These are phyloP conservation scores for Hyparrhenia diplandra DNA, from an alignment of 176 grass and related monocot species.

Conservation along the genomic window DNA sequence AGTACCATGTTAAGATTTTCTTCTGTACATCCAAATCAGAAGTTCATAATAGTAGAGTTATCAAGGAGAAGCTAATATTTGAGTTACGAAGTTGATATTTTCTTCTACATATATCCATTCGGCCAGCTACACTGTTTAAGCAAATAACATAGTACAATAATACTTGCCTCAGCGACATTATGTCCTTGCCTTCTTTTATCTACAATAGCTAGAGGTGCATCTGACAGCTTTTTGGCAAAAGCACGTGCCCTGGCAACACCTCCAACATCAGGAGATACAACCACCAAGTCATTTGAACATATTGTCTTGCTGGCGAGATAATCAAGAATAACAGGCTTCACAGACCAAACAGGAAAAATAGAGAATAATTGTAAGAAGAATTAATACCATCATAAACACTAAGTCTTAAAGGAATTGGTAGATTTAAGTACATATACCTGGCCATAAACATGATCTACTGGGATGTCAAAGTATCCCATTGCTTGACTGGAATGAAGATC, in stretches of 20 bases:
- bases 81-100: neutral
- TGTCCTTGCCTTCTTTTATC: slow-evolving; percentile 98
- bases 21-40: slow-evolving; percentile 5
- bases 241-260: slow-evolving; percentile 90
- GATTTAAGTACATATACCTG: slow-evolving; percentile 58
- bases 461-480: slow-evolving; percentile 98
- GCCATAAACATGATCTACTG: slow-evolving; percentile 97
- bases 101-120: neutral
- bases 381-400: slow-evolving; percentile 12
- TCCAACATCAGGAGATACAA: slow-evolving; percentile 95
- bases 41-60: neutral
- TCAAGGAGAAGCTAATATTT: neutral
- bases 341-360: slow-evolving; percentile 21
- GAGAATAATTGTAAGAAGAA: neutral
- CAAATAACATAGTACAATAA: slow-evolving; percentile 21
- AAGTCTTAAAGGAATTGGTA: neutral
- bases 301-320: slow-evolving; percentile 96
- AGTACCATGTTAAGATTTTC: neutral
- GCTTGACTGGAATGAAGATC: slow-evolving; percentile 99
- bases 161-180: slow-evolving; percentile 85
- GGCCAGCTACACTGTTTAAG: neutral
- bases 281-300: slow-evolving; percentile 79
- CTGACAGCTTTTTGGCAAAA: slow-evolving; percentile 95
- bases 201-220: slow-evolving; percentile 95
- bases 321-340: slow-evolving; percentile 96